Evolutionary conservation across 140 eudicot genomes (phyloP), one percentile per base, ranked within the genome.

Genomic region (Cichorium intybus): DNA sequence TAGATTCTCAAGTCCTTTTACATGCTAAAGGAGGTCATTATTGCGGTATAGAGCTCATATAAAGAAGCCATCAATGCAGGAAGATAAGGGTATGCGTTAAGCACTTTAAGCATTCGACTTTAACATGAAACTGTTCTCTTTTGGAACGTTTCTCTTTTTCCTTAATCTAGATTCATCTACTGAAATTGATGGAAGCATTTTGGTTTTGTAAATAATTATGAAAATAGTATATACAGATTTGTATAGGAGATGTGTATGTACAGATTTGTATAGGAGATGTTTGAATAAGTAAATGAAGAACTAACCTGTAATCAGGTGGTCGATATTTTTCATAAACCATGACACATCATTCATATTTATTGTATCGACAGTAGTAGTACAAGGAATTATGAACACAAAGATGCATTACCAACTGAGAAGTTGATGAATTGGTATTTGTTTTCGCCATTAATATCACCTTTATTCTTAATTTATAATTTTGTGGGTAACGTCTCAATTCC

Each of bases 21-120:
- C 56, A 60, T 49, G 61, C 34, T 50, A 63, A 55, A 64, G 72
- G 11, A 45, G 70, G 67, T 34, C 26, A 47, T 57, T 47, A 27
- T 52, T 50, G 26, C 11, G 14, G 33, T 27, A 18, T 34, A 56
- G 15, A 29, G 39, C 48, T 57, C 60, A 31, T 29, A 57, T 48
- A 29, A 28, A 64, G 10, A 16, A 29, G 8, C 31, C 12, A 60
- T 33, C 47, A 22, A 49, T 33, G 69, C 23, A 55, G 24, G 58
- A 63, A 55, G 71, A 63, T 72, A 62, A 62, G 66, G 28, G 33
- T 70, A 34, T 33, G 49, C 23, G 45, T 33, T 34, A 58, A 29
- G 48, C 43, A 69, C 49, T 69, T 58, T 23, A 35, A 70, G 56
- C 41, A 53, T 15, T 16, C 4, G 24, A 27, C 10, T 39, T 9